Evolutionary conservation across 257 asterid species (phyloP).

Genomic region (Lavandula angustifolia): DNA sequence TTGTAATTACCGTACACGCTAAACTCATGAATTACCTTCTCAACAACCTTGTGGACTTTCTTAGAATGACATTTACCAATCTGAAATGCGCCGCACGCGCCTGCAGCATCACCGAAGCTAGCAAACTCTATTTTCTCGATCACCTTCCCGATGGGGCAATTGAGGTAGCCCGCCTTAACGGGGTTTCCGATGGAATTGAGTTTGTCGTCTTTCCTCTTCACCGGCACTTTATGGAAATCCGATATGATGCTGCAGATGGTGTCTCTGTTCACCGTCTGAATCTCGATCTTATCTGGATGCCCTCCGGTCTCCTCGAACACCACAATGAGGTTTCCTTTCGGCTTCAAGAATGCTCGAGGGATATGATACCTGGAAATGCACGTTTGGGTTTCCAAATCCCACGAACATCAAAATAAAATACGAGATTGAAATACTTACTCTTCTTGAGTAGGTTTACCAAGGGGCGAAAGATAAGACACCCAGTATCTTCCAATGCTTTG

Average conservation of each 20-base stretch:
- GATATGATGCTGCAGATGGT: slow-evolving; percentile 71
- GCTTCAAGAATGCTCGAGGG: slow-evolving; percentile 82
- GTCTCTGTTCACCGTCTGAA: slow-evolving; percentile 67
- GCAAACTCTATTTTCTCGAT: slow-evolving; percentile 66
- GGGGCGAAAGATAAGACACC: slow-evolving; percentile 73
- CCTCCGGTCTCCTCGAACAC: slow-evolving; percentile 89
- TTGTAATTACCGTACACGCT: too few relatives aligned
- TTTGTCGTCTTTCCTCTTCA: slow-evolving; percentile 41
- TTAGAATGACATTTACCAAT: slow-evolving; percentile 57
- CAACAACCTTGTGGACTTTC: slow-evolving; percentile 39
- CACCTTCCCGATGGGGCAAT: slow-evolving; percentile 54
- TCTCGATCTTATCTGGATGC: slow-evolving; percentile 48
- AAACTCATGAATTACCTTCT: slow-evolving; percentile 39
- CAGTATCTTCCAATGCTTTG: slow-evolving; percentile 82
- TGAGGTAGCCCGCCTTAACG: slow-evolving; percentile 51
- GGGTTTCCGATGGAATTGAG: slow-evolving; percentile 39
- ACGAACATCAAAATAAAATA: background rate
- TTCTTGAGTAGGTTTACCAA: slow-evolving; percentile 68
- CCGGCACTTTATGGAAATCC: slow-evolving; percentile 55
- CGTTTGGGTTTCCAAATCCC: background rate
- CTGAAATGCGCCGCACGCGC: slow-evolving; percentile 62
- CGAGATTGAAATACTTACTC: slow-evolving; percentile 50
- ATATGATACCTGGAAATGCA: slow-evolving; percentile 61
- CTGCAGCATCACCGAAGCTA: slow-evolving; percentile 60
- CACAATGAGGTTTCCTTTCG: slow-evolving; percentile 53